phyloP scores from a whole-genome alignment of 441 rosid genomes.

The Francoa sonchifolia region DNA sequence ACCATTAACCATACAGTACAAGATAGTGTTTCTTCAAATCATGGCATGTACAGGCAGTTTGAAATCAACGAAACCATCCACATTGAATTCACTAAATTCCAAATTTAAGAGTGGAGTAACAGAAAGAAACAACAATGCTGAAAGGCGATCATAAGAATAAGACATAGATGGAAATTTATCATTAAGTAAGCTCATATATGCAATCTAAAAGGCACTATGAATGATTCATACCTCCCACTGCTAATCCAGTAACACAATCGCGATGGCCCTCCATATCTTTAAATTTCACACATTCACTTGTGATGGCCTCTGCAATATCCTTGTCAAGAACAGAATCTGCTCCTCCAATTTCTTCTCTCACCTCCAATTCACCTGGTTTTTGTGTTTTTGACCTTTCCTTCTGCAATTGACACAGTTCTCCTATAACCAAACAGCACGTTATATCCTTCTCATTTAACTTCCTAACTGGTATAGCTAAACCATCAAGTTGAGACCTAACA shows the following conservation, averaged over 20 bases:
- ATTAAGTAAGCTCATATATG: no score
- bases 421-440: slow-evolving; percentile 33
- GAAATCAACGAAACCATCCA: no score
- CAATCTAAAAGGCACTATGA: no score
- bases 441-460: slow-evolving; percentile 16
- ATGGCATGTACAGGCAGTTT: no score
- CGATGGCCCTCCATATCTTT: slow-evolving; percentile 60
- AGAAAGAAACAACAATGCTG: no score
- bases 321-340: slow-evolving; percentile 21
- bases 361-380: slow-evolving; percentile 16
- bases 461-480: slow-evolving; percentile 16
- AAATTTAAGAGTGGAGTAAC: no score
- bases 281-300: slow-evolving; percentile 34
- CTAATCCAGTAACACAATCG: slow-evolving; percentile 64
- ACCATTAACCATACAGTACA: no score
- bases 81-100: no score
- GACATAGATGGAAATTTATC: no score
- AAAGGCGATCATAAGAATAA: no score
- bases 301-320: slow-evolving; percentile 31
- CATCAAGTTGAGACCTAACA: slow-evolving; percentile 21
- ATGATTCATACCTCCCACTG: slow-evolving; percentile 63
- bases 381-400: slow-evolving; percentile 17
- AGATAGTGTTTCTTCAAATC: no score
- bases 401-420: slow-evolving; percentile 33
- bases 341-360: slow-evolving; percentile 14